Evolutionary conservation across 257 asterid species (phyloP), one percentile per base, ranked within the genome.

Genomic region (Rauvolfia tetraphylla): DNA sequence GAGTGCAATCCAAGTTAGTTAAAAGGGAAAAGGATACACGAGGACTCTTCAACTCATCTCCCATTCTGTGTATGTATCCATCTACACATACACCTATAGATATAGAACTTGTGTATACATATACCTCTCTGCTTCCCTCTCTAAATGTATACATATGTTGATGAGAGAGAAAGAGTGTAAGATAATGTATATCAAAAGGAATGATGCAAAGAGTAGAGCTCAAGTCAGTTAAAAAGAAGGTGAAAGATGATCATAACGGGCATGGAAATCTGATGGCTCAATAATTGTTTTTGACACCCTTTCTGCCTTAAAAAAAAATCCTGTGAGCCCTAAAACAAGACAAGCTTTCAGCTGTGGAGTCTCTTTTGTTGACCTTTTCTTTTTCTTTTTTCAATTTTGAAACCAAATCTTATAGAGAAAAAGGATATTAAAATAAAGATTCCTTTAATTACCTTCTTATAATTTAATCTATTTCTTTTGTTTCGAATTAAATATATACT

Each of bases 191-290:
- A 20, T 72, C 70, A 53, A 86, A 83, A 76, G 78, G 83, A 83
- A 84, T 72, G 86, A 89, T 89, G 82, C 91, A 73, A 75, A 79
- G 95, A 91, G 97, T 91, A 87, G 81, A 86, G 33, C 71, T 68
- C 83, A 91, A 91, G 95, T 81, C 81, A 89, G 79, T 58, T 79
- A 73, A 73, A 66, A 83, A 76, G 79, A 51, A 58, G 73, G 73
- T 10, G 33, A 62, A 63, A 46, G 70, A 39, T 29, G 34, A 75
- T 75, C 12, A 42, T 34, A 34, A 61, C 12, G 11, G 23, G 53
- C 11, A 46, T 20, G 22, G 41, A 71, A 33, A 39, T 54, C 20
- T 14, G 42, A 36, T 76, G 17, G 75, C 33, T 53, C 70, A 76
- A 68, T 68, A 12, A 51, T 68, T 39, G 44, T 33, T 58, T n/a